Conservation (phyloP, 2,329 filamentous ascomycete genomes). For the Botryotinia calthae region DNA sequence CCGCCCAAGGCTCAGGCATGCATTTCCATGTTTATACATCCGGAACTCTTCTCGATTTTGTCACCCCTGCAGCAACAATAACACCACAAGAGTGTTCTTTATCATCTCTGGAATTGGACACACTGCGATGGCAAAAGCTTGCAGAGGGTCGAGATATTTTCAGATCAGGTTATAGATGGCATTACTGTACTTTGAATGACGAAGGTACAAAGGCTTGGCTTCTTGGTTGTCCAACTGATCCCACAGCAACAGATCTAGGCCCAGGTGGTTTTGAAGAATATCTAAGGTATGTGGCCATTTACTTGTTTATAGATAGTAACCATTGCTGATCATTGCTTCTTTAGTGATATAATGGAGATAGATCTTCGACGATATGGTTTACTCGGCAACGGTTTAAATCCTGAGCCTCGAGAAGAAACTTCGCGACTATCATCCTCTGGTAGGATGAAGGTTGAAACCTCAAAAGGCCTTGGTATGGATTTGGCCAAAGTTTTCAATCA, state of each 20-base stretch:
- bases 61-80: slow-evolving; percentile 86
- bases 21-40: slow-evolving; percentile 97
- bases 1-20: slow-evolving; percentile 83
- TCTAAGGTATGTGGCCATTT: slow-evolving; percentile 51
- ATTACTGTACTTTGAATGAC: slow-evolving; percentile 95
- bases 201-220: slow-evolving; percentile 96
- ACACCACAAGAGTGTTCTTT: slow-evolving; percentile 84
- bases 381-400: slow-evolving; percentile 70
- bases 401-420: slow-evolving; percentile 52
- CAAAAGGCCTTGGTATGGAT: slow-evolving; percentile 75
- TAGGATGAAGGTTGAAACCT: slow-evolving; percentile 51
- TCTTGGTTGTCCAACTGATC: slow-evolving; percentile 83
- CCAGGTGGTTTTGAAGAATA: slow-evolving; percentile 81
- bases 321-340: slow-evolving; percentile 26
- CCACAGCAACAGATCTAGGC: slow-evolving; percentile 60
- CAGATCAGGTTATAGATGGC: slow-evolving; percentile 89
- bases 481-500: slow-evolving; percentile 85
- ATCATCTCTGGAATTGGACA: slow-evolving; percentile 82
- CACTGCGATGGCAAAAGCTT: slow-evolving; percentile 89
- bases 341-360: slow-evolving; percentile 82
- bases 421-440: slow-evolving; percentile 49
- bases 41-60: slow-evolving; percentile 87
- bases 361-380: slow-evolving; percentile 90
- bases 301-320: not conserved
- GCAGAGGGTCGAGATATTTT: slow-evolving; percentile 95